Base-by-base conservation (phyloP, 306 rosid genomes). In the Mimosa pudica region DNA sequence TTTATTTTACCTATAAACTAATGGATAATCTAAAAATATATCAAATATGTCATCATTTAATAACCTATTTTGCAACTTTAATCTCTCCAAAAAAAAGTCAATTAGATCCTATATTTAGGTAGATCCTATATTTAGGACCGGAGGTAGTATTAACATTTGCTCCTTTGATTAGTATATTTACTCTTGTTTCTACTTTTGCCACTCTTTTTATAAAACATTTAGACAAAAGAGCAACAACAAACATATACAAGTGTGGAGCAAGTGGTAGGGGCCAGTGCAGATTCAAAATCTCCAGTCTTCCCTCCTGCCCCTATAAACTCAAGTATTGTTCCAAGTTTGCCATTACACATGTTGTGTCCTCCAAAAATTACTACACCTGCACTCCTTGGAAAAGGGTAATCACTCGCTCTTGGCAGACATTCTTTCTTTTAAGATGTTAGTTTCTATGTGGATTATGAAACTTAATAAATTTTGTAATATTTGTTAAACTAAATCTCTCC, bases 311-410 rank as follows among this genome's bases (percentile, higher is more conserved):
- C 79, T 78, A 45, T 83, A 57, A 88, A 86, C 86, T 76, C 91
- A 32, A 75, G 70, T 60, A 41, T 55, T 5, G 38, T 74, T 81
- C 83, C 88, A 35, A 90, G 74, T 82, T 88, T 89, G 78, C 93
- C 89, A 82, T 69, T 84, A 73, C 82, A 87, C 16, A 54, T 85
- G 77, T 77, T 85, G 42, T 86, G 88, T 86, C 84, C 93, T 36
- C 92, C 86, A 54, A 97, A 86, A 66, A 84, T 87, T 46, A 73
- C 89, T 44, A 36, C 90, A 62, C 87, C 90, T 13, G 65, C 94
- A 44, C 89, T 95, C 75, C 86, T 93, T 47, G 99, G 97, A 74
- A 91, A 93, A 88, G 98, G 99, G 99, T 95, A 88, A 85, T 24
- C 76, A 70, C 17, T 71, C 75, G 81, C 74, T 83, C 81, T 76